Evolutionary conservation across 805 yeast genomes (phyloP), one percentile per base, ranked within the genome.

Genomic region (Cyberlindnera japonica): DNA sequence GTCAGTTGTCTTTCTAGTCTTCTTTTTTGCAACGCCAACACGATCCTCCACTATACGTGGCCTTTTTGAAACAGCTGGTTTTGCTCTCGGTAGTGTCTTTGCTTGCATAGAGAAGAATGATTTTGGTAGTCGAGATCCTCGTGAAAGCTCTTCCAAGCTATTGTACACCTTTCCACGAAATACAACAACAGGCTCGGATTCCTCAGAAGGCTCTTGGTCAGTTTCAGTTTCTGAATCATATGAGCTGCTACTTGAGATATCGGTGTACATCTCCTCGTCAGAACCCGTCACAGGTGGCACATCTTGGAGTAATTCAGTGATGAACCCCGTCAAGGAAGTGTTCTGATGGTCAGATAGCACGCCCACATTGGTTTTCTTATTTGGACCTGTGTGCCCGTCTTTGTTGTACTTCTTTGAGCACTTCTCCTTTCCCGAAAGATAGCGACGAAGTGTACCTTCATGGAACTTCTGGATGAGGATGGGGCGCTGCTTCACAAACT

Each of bases 401-500:
- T 32, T 33, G 29, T 48, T 38, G 37, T 40, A 45, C 14, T 28
- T 49, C 38, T 33, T 38, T 30, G 13, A 7, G 9, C 9, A 8
- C 16, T 6, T 12, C 22, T 15, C 6, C 23, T 18, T 25, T 20
- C 29, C 34, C 10, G 14, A 14, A 13, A 34, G 39, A n/a, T 29
- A 36, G 15, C 23, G n/a, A n/a, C 34, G 22, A 22, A 52, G 45
- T 31, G 47, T 51, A 30, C 51, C 57, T 47, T 45, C 49, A 51
- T 45, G 65, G 48, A 46, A 61, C 57, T 45, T 56, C 17, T 47
- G 57, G 40, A 48, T 51, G 38, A 50, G 45, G n/a, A 43, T 46
- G 8, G 52, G 55, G 10, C 49, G 51, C 5, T 37, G 31, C n/a
- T 44, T 43, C 17, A 55, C 58, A 19, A 54, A 21, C 9, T 43